These are phyloP conservation scores for Chlamydomonas reinhardtii DNA, from an alignment of 163 green algal species.

Conservation along the genomic window DNA sequence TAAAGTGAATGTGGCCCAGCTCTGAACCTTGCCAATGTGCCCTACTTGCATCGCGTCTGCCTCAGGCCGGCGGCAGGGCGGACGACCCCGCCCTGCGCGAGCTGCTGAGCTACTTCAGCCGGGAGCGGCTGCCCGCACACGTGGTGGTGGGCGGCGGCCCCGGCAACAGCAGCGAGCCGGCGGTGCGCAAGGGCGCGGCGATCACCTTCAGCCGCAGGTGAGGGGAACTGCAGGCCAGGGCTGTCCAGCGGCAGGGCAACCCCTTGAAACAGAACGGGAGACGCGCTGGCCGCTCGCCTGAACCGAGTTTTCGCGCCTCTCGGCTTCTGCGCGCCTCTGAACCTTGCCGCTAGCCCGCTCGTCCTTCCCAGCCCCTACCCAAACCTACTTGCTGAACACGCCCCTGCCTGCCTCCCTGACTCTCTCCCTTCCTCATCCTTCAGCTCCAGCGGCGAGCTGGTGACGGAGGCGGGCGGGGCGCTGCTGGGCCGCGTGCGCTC, in stretches of 20 bases:
- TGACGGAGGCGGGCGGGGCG: constrained; percentile 48
- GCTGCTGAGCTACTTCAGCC: constrained; percentile 54
- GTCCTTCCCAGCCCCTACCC: too few relatives aligned
- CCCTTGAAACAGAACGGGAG: too few relatives aligned
- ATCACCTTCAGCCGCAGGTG: constrained; percentile 50
- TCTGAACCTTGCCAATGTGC: too few relatives aligned
- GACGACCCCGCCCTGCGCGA: constrained; percentile 51
- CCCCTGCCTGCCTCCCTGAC: background rate
- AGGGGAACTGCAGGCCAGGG: background rate
- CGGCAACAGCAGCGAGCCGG: background rate
- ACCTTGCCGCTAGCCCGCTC: too few relatives aligned
- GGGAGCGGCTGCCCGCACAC: constrained; percentile 34
- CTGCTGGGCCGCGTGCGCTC: constrained; percentile 60
- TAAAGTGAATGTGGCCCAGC: too few relatives aligned
- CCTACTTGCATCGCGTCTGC: too few relatives aligned
- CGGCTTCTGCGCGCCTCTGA: background rate
- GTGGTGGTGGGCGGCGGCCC: background rate
- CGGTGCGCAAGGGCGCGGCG: constrained; percentile 30
- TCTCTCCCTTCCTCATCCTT: background rate
- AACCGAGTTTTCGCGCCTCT: too few relatives aligned
- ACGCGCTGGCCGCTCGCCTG: too few relatives aligned
- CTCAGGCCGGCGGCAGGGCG: constrained; percentile 41
- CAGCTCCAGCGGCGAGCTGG: constrained; percentile 35
- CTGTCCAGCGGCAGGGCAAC: background rate
- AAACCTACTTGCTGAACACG: too few relatives aligned